Evolutionary conservation across 257 asterid genomes (phyloP).

Genomic region (Fraxinus americana): DNA sequence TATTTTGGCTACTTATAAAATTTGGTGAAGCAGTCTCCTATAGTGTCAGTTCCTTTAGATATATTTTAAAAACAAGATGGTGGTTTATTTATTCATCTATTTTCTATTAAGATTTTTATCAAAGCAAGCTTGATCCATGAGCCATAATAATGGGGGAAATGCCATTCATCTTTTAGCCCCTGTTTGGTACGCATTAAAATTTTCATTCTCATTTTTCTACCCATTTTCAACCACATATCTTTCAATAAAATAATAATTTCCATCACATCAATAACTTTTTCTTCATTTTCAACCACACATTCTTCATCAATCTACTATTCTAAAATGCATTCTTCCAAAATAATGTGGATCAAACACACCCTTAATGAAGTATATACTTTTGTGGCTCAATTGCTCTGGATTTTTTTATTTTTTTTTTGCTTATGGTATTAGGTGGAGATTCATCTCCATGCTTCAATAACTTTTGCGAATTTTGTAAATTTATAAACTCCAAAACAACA

Average conservation of each 20-base stretch:
- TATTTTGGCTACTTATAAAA: slow-evolving; percentile 25
- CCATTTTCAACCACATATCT: too few relatives aligned
- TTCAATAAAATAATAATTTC: too few relatives aligned
- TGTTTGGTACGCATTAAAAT: too few relatives aligned
- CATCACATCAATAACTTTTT: too few relatives aligned
- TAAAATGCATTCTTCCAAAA: too few relatives aligned
- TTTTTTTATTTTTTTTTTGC: background rate
- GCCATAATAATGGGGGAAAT: background rate
- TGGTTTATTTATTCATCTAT: background rate
- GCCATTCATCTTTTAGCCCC: slow-evolving; percentile 8
- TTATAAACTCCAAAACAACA: background rate
- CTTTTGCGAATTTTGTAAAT: background rate
- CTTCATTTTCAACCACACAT: too few relatives aligned
- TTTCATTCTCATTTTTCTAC: too few relatives aligned
- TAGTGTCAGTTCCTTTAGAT: background rate
- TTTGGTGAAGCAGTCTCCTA: slow-evolving; percentile 11
- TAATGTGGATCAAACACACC: too few relatives aligned
- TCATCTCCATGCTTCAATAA: background rate
- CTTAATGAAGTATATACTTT: slow-evolving; percentile 4
- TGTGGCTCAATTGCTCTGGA: slow-evolving; percentile 5
- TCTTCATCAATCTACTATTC: too few relatives aligned
- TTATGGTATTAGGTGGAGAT: background rate
- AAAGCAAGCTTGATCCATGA: background rate
- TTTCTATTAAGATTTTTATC: background rate
- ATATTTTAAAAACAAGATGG: background rate